phyloP scores from a whole-genome alignment of 1,284 basidiomycete genomes.

The Papiliotrema fonsecae region DNA sequence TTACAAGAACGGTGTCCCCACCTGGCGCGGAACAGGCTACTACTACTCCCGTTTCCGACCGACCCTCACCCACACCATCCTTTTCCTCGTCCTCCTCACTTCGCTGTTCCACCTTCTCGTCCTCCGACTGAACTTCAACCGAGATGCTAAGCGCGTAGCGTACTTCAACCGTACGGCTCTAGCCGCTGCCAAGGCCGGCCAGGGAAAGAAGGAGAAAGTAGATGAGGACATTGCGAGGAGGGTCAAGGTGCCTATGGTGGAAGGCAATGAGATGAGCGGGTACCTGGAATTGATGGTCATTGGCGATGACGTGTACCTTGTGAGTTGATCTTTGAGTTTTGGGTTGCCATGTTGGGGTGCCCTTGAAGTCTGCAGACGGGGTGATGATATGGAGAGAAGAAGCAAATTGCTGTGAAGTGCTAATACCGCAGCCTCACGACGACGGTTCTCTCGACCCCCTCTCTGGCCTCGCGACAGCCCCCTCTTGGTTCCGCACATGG shows the following conservation, averaged over 20 bases:
- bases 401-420: no score
- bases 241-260: constrained; percentile 45
- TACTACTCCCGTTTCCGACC: constrained; percentile 91
- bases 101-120: constrained; percentile 73
- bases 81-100: constrained; percentile 69
- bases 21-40: constrained; percentile 55
- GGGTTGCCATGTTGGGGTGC: no score
- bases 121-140: constrained; percentile 68
- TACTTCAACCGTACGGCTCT: constrained; percentile 62
- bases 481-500: constrained; percentile 40
- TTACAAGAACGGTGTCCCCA: constrained; percentile 48
- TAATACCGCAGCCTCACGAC: constrained; percentile 39
- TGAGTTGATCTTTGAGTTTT: no score
- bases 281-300: constrained; percentile 43
- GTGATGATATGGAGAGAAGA: no score
- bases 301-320: constrained; percentile 42
- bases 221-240: constrained; percentile 24
- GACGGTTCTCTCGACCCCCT: constrained; percentile 38
- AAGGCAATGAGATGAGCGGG: constrained; percentile 32
- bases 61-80: constrained; percentile 69
- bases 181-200: constrained; percentile 7
- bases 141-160: constrained; percentile 66
- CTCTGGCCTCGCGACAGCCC: constrained; percentile 30
- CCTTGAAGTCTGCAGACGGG: no score
- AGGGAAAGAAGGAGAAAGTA: constrained; percentile 7